These are phyloP conservation scores for Eimeria maxima DNA, from an alignment of 169 alveolate genomes.

Conservation along the genomic window DNA sequence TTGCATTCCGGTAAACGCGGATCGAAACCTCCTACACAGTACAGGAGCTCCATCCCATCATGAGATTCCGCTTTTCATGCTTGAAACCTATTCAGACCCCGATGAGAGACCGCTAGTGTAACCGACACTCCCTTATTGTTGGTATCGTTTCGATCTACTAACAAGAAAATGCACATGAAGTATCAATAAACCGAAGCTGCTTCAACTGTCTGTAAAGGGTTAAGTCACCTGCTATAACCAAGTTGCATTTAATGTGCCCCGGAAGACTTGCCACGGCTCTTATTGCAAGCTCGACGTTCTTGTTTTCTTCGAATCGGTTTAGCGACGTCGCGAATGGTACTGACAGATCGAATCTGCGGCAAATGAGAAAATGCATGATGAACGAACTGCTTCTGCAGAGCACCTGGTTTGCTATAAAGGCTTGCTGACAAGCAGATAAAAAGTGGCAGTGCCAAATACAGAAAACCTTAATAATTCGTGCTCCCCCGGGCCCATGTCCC, in stretches of 20 bases:
- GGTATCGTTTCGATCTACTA: neutral
- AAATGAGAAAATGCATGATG: neutral
- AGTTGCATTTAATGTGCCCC: slow-evolving; percentile 62
- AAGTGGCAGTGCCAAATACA: neutral
- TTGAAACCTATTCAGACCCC: neutral
- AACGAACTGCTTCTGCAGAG: neutral
- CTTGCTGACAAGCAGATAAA: neutral
- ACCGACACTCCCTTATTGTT: neutral
- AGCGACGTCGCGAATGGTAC: slow-evolving; percentile 64
- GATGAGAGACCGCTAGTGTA: neutral
- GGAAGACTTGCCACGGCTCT: slow-evolving; percentile 88
- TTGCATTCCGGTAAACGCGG: slow-evolving; percentile 51
- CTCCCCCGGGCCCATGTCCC: neutral
- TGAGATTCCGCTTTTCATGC: too few relatives aligned
- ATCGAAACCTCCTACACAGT: slow-evolving; percentile 74
- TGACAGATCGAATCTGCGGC: slow-evolving; percentile 41
- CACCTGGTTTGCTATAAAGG: neutral
- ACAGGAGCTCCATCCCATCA: neutral
- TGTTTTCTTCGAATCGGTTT: slow-evolving; percentile 95
- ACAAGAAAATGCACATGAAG: neutral
- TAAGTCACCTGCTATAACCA: slow-evolving; percentile 75
- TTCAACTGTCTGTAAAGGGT: neutral
- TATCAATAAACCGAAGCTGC: neutral
- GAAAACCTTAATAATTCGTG: neutral
- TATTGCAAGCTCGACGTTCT: slow-evolving; percentile 93